Evolutionary conservation across 352 stramenopile genomes (phyloP), one percentile per base, ranked within the genome.

Genomic region (Phytophthora colocasiae): DNA sequence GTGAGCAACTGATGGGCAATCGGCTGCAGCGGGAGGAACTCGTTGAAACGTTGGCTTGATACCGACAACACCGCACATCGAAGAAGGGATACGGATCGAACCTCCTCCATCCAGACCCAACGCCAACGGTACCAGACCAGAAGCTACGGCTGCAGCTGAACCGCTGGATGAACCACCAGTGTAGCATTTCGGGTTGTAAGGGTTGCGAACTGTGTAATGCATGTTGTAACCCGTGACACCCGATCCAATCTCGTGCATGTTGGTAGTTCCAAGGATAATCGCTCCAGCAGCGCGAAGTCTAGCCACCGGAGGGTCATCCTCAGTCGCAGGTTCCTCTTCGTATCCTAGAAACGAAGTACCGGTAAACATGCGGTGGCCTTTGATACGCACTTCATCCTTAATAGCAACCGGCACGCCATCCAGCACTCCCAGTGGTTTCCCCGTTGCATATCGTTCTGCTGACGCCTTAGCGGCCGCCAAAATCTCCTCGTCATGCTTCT

Each of bases 161-260:
- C 93, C 95, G 65, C 87, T 96, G 3, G 89, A 97, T 2, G 89
- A 97, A n/a, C 95, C 95, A 59, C 93, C 95, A 34, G 89, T 85
- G 72, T 97, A 97, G 58, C 90, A 81, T 36, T 83, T 72, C 0
- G 75, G 71, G 63, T 96, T 90, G 67, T 97, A 93, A 31, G 95
- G 90, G 56, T 98, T 98, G 41, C 77, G 83, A 11, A 85, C 72
- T 1, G 79, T 90, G 36, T 87, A 76, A 32, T 84, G 71, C 73
- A 88, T 85, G 63, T 93, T 95, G 72, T 90, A 92, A n/a, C 85
- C 87, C 41, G 82, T 92, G 58, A 90, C 70, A 39, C 85, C 77
- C 0, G 66, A 76, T 7, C 92, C 92, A 51, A 95, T 72, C 63
- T 98, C 91, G 69, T 96, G 83, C 87, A 97, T 96, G 68, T 96